phyloP scores from a whole-genome alignment of 352 stramenopile genomes.

The Phytopythium chamaehyphon region DNA sequence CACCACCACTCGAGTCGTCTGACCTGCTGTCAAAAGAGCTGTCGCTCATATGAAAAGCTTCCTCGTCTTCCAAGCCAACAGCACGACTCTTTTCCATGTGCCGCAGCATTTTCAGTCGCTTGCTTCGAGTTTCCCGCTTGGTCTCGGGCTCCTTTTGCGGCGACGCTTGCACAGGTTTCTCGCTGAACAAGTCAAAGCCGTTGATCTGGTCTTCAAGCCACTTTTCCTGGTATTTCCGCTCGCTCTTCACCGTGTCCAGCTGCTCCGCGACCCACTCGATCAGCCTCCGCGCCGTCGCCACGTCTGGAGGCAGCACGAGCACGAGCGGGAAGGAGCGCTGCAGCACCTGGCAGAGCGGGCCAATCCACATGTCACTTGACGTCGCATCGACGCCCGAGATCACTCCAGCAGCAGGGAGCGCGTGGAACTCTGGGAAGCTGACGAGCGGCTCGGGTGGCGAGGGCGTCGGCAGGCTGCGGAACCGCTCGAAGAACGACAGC shows the following conservation, averaged over 20 bases:
- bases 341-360: constrained; percentile 59
- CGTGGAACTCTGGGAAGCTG: constrained; percentile 38
- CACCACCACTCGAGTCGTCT: too few species aligned
- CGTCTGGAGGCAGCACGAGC: constrained; percentile 48
- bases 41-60: too few species aligned
- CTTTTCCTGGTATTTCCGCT: constrained; percentile 34
- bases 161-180: neutral
- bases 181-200: constrained; percentile 26
- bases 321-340: constrained; percentile 68
- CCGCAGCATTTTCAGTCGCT: neutral
- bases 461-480: constrained; percentile 18
- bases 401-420: constrained; percentile 55
- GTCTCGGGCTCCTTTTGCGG: neutral
- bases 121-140: neutral
- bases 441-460: constrained; percentile 10
- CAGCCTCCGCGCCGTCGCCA: constrained; percentile 45
- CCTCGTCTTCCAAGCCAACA: too few species aligned
- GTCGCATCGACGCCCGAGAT: constrained; percentile 68
- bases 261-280: constrained; percentile 65
- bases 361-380: constrained; percentile 73
- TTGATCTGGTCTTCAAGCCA: constrained; percentile 59
- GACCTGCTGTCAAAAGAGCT: too few species aligned
- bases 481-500: constrained; percentile 54
- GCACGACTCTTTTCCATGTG: too few species aligned
- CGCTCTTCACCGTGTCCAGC: constrained; percentile 33